Conservation (phyloP, 306 rosid genomes). For the Delonix regia region DNA sequence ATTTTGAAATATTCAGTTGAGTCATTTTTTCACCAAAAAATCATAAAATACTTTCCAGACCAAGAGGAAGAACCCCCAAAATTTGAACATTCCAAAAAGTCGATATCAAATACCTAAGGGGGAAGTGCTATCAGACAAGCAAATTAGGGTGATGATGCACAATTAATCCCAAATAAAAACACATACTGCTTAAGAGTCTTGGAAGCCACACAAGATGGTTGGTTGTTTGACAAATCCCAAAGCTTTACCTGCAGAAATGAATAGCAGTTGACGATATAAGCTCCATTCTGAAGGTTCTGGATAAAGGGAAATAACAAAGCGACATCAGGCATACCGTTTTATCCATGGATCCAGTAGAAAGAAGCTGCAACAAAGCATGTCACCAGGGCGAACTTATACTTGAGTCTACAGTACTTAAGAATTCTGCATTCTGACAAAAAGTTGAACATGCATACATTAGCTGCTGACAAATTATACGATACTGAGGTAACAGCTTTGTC, state of each 20-base stretch:
- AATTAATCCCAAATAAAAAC: neutral
- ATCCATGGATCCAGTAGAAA: conserved; percentile 89
- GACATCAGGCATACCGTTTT: conserved; percentile 63
- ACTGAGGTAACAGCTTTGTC: conserved; percentile 78
- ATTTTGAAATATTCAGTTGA: neutral
- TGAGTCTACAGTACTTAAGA: conserved; percentile 16
- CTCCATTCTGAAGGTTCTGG: conserved; percentile 15
- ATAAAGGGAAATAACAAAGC: conserved; percentile 1
- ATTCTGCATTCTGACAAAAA: conserved; percentile 24
- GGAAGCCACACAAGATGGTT: conserved; percentile 76
- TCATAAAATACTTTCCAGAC: neutral
- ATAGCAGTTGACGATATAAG: conserved; percentile 24
- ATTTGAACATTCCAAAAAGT: neutral
- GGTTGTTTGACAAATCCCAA: conserved; percentile 92
- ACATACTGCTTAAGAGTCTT: conserved; percentile 66
- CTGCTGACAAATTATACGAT: conserved; percentile 67
- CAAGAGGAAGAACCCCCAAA: neutral
- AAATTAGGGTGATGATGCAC: neutral
- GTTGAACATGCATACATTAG: conserved; percentile 62
- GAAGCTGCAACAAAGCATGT: conserved; percentile 57
- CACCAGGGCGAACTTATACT: conserved; percentile 31
- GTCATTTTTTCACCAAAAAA: neutral
- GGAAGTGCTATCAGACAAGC: neutral
- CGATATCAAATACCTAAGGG: neutral
- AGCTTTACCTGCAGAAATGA: conserved; percentile 70